These are phyloP conservation scores for Russula compacta DNA, from an alignment of 768 basidiomycete genomes.

Conservation along the genomic window DNA sequence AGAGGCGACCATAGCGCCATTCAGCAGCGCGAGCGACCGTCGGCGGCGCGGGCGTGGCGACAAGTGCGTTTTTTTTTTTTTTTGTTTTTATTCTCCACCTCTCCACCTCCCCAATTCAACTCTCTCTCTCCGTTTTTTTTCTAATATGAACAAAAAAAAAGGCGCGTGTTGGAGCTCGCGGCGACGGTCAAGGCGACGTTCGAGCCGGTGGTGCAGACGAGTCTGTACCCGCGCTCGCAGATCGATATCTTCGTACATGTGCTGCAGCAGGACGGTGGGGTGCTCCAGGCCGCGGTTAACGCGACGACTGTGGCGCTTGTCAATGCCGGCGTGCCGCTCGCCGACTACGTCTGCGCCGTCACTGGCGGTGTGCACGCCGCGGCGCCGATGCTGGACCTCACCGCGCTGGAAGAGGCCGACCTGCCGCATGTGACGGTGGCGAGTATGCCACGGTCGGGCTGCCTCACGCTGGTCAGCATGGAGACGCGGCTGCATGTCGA, in stretches of 20 bases:
- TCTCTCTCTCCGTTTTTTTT: neutral
- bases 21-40: conserved; percentile 79
- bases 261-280: conserved; percentile 86
- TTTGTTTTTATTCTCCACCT: neutral
- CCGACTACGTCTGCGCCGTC: conserved; percentile 87
- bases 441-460: conserved; percentile 77
- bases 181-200: conserved; percentile 88
- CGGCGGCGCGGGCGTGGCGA: conserved; percentile 72
- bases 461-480: conserved; percentile 83
- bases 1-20: conserved; percentile 79
- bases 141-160: conserved; percentile 25
- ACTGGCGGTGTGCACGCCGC: conserved; percentile 81
- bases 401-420: conserved; percentile 82
- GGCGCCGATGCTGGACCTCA: conserved; percentile 78
- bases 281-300: conserved; percentile 88
- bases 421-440: conserved; percentile 85
- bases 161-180: conserved; percentile 81
- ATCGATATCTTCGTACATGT: conserved; percentile 94
- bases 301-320: conserved; percentile 89
- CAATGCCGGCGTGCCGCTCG: conserved; percentile 81
- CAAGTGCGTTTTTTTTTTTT: conserved; percentile 45
- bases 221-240: conserved; percentile 86
- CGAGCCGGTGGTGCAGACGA: conserved; percentile 87
- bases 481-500: conserved; percentile 92
- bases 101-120: neutral